Evolutionary conservation across 257 asterid genomes (phyloP).

Genomic region (Schizonepeta tenuifolia): DNA sequence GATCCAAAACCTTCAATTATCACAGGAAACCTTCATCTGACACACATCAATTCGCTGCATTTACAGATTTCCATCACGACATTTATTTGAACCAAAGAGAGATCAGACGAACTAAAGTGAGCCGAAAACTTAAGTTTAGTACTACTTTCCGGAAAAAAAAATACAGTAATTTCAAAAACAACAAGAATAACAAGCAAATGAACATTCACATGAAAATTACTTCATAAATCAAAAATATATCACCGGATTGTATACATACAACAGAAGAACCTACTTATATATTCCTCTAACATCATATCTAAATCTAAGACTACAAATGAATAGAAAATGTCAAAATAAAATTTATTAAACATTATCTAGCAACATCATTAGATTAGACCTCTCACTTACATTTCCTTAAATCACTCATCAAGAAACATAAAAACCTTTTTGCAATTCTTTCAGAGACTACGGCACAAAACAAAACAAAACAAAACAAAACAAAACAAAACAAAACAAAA

Average conservation of each 20-base stretch:
- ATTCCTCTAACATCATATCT: neutral
- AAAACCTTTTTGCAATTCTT: neutral
- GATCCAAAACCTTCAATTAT: constrained; percentile 41
- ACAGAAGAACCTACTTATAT: neutral
- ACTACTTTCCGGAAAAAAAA: neutral
- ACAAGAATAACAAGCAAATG: neutral
- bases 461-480: neutral
- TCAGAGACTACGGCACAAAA: neutral
- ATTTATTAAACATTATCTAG: neutral
- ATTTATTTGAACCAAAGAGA: constrained; percentile 2
- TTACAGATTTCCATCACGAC: constrained; percentile 5
- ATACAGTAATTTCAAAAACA: neutral
- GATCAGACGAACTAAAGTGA: neutral
- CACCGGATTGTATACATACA: neutral
- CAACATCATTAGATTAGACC: constrained; percentile 16
- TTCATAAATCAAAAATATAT: neutral
- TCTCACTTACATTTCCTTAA: neutral
- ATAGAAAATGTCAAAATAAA: neutral
- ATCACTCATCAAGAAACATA: constrained; percentile 3
- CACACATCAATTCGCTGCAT: constrained; percentile 1
- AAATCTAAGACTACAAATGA: neutral
- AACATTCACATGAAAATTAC: constrained; percentile 3
- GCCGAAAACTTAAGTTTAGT: neutral
- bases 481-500: neutral
- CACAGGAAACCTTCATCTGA: constrained; percentile 30